phyloP scores from a whole-genome alignment of 441 rosid genomes.

The Biscutella laevigata region DNA sequence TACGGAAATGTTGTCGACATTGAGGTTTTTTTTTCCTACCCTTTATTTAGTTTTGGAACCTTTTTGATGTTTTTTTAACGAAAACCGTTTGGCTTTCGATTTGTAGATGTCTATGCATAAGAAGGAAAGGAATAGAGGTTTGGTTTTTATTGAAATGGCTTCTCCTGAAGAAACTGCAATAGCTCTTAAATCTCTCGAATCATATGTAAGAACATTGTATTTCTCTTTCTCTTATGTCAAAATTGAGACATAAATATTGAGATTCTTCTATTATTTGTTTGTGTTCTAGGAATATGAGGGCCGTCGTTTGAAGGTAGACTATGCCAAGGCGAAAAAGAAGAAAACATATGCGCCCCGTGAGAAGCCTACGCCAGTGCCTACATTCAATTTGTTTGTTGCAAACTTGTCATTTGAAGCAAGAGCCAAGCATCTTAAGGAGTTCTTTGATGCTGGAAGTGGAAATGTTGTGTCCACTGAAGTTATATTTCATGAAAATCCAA shows the following conservation, averaged over 20 bases:
- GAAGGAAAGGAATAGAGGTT: constrained; percentile 59
- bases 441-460: constrained; percentile 43
- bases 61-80: not conserved
- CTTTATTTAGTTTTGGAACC: not conserved
- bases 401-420: constrained; percentile 62
- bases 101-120: constrained; percentile 67
- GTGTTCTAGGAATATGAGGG: constrained; percentile 78
- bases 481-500: constrained; percentile 58
- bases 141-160: constrained; percentile 69
- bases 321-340: constrained; percentile 52
- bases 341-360: constrained; percentile 36
- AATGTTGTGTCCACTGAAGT: constrained; percentile 52
- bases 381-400: constrained; percentile 64
- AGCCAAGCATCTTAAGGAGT: constrained; percentile 57
- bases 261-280: too few relatives aligned
- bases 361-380: constrained; percentile 31
- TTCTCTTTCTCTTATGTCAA: not conserved
- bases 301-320: constrained; percentile 47
- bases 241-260: not conserved
- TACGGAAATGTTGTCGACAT: constrained; percentile 60
- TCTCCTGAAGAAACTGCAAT: constrained; percentile 63
- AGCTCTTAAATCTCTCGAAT: constrained; percentile 54
- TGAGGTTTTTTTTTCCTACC: constrained; percentile 46
- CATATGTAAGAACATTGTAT: constrained; percentile 35
- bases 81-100: constrained; percentile 15